Conservation (phyloP, 2,329 filamentous ascomycete genomes). For the Clarireedia hainanense region DNA sequence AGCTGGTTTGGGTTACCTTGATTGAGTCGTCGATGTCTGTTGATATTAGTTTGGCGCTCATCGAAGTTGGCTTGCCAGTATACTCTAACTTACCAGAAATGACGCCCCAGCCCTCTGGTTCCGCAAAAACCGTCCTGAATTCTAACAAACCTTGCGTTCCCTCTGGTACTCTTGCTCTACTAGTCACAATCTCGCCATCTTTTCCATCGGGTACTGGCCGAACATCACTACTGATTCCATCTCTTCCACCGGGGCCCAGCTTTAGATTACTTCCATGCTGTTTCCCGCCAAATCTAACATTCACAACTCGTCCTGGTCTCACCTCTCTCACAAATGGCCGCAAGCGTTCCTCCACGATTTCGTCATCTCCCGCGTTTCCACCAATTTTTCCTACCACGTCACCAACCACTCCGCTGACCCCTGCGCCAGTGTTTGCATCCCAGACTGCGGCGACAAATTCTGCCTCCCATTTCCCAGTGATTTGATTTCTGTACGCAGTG, state of each 20-base stretch:
- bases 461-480: slow-evolving; percentile 57
- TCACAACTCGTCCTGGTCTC: slow-evolving; percentile 59
- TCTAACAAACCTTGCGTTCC: slow-evolving; percentile 48
- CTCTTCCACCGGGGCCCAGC: slow-evolving; percentile 62
- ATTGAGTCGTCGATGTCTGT: slow-evolving; percentile 91
- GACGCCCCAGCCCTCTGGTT: slow-evolving; percentile 72
- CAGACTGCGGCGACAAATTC: slow-evolving; percentile 83
- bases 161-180: slow-evolving; percentile 40
- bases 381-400: slow-evolving; percentile 62
- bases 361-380: slow-evolving; percentile 49
- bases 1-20: slow-evolving; percentile 78
- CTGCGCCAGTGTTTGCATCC: slow-evolving; percentile 58
- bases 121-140: slow-evolving; percentile 67
- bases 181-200: slow-evolving; percentile 41
- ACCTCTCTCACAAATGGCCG: slow-evolving; percentile 73
- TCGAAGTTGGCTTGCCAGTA: neutral
- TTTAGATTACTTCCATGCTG: slow-evolving; percentile 31
- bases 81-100: slow-evolving; percentile 53
- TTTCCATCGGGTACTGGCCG: slow-evolving; percentile 41
- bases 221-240: slow-evolving; percentile 63
- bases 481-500: slow-evolving; percentile 59
- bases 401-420: slow-evolving; percentile 61
- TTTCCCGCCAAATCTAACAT: slow-evolving; percentile 47
- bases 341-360: slow-evolving; percentile 59
- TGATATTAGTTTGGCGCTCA: slow-evolving; percentile 13